These are phyloP conservation scores for Dactylonectria estremocensis DNA, from an alignment of 2,329 filamentous ascomycete genomes.

Conservation along the genomic window DNA sequence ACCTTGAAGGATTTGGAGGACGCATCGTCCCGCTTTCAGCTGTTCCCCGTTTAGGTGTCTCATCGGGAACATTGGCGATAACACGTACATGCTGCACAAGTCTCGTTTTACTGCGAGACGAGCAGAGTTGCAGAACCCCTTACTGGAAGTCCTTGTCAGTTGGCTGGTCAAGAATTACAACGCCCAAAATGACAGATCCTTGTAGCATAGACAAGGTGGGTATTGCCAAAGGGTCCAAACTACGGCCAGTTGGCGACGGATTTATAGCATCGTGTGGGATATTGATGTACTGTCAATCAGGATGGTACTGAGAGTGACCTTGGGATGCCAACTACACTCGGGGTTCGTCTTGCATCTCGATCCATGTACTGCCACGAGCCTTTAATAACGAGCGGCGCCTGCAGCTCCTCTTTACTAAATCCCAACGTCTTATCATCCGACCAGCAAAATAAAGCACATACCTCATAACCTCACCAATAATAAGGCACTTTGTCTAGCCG, in stretches of 20 bases:
- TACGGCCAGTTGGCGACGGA: neutral
- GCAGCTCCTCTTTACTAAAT: conserved; percentile 54
- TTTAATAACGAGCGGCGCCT: conserved; percentile 59
- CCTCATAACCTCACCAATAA: conserved; percentile 57
- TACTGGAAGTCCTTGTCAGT: conserved; percentile 38
- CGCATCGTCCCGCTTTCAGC: conserved; percentile 8
- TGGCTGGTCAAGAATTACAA: conserved; percentile 30
- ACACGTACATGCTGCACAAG: conserved; percentile 20
- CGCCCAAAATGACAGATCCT: conserved; percentile 31
- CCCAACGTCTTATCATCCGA: conserved; percentile 61
- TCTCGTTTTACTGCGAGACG: conserved; percentile 28
- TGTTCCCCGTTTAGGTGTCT: neutral
- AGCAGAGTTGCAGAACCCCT: conserved; percentile 40
- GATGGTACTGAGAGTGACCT: neutral
- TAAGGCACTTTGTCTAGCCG: conserved; percentile 54
- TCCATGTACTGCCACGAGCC: conserved; percentile 61
- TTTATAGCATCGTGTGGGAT: conserved; percentile 34
- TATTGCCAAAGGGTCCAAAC: neutral
- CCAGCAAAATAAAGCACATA: conserved; percentile 53
- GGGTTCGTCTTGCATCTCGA: no score
- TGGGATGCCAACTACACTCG: no score
- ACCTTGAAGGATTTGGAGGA: conserved; percentile 9
- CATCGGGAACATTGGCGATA: neutral
- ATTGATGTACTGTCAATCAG: conserved; percentile 34
- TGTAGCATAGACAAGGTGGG: conserved; percentile 26